These are phyloP conservation scores for Escovopsis weberi DNA, from an alignment of 2,329 filamentous ascomycete genomes.

Conservation along the genomic window DNA sequence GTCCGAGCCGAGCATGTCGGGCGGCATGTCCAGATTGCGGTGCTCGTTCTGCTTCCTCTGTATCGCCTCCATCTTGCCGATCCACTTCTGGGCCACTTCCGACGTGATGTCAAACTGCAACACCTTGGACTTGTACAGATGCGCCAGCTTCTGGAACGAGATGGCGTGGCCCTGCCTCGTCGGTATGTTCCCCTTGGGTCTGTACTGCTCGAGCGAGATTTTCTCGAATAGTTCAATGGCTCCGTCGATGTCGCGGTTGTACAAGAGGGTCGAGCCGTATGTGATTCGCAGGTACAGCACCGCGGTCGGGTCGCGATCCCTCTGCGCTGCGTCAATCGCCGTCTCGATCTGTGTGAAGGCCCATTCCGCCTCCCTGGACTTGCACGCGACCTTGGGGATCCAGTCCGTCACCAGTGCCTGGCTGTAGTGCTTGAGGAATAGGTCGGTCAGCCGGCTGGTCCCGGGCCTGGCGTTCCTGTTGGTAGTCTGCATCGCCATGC, in stretches of 20 bases:
- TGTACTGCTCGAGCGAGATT: slow-evolving; percentile 23
- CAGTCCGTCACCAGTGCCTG: slow-evolving; percentile 22
- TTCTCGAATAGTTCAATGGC: slow-evolving; percentile 22
- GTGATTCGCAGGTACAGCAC: slow-evolving; percentile 24
- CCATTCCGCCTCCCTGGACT: slow-evolving; percentile 16
- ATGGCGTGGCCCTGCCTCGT: slow-evolving; percentile 24
- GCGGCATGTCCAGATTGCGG: slow-evolving; percentile 24
- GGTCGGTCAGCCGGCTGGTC: slow-evolving; percentile 18
- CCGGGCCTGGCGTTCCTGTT: slow-evolving; percentile 5
- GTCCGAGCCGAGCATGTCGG: slow-evolving; percentile 26
- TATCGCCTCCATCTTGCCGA: slow-evolving; percentile 21
- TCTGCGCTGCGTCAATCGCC: slow-evolving; percentile 19
- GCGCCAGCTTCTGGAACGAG: slow-evolving; percentile 25
- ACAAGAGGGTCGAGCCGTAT: slow-evolving; percentile 20
- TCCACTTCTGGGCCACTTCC: slow-evolving; percentile 16
- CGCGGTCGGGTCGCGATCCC: slow-evolving; percentile 21
- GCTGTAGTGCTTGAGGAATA: slow-evolving; percentile 21
- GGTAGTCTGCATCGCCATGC: slow-evolving; percentile 15
- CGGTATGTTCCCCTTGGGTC: slow-evolving; percentile 23
- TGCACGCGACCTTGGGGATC: slow-evolving; percentile 26
- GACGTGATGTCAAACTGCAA: slow-evolving; percentile 15
- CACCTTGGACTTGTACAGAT: slow-evolving; percentile 22
- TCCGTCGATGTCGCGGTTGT: slow-evolving; percentile 19
- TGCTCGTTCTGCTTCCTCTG: slow-evolving; percentile 22
- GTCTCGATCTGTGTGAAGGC: slow-evolving; percentile 16